Evolutionary conservation across 176 grass and related monocot species (phyloP).

Genomic region (Phragmites australis): DNA sequence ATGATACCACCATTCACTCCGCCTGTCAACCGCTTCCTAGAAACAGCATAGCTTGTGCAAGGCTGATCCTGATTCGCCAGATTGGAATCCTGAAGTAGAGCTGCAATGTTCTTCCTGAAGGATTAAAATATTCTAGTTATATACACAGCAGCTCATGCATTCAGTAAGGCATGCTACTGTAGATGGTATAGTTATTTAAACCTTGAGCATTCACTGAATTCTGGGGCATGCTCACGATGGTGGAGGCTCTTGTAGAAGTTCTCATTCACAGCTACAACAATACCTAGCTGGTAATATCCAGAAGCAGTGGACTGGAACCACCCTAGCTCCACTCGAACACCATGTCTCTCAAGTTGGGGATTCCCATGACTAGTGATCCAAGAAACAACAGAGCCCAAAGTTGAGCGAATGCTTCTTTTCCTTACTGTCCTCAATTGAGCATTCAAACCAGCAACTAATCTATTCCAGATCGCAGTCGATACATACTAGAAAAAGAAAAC

Average conservation of each 20-base stretch:
- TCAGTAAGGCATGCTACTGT: constrained; percentile 7
- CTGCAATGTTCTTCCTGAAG: constrained; percentile 61
- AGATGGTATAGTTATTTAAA: constrained; percentile 27
- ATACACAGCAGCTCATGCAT: constrained; percentile 12
- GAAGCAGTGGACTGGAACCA: constrained; percentile 97
- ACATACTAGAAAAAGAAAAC: constrained; percentile 65
- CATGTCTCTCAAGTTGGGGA: constrained; percentile 75
- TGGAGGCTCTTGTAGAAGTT: constrained; percentile 69
- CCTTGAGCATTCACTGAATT: constrained; percentile 58
- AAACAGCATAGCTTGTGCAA: constrained; percentile 58
- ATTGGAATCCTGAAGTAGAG: constrained; percentile 43
- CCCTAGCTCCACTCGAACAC: constrained; percentile 79
- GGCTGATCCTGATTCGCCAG: constrained; percentile 54
- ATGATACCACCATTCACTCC: constrained; percentile 93
- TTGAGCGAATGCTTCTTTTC: constrained; percentile 55
- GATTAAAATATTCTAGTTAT: constrained; percentile 11
- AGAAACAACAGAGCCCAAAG: constrained; percentile 58
- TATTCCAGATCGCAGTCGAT: constrained; percentile 93
- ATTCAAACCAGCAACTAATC: constrained; percentile 93
- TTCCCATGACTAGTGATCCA: constrained; percentile 87
- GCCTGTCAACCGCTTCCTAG: constrained; percentile 75
- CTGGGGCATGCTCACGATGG: constrained; percentile 48
- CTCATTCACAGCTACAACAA: constrained; percentile 80
- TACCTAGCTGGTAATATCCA: constrained; percentile 93
- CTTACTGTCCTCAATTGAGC: constrained; percentile 82